Percentiles rank a stretch among this genome's conserved stretches.
Conservation (phyloP, 352 stramenopile genomes). For the Phytophthora pseudosyringae region DNA sequence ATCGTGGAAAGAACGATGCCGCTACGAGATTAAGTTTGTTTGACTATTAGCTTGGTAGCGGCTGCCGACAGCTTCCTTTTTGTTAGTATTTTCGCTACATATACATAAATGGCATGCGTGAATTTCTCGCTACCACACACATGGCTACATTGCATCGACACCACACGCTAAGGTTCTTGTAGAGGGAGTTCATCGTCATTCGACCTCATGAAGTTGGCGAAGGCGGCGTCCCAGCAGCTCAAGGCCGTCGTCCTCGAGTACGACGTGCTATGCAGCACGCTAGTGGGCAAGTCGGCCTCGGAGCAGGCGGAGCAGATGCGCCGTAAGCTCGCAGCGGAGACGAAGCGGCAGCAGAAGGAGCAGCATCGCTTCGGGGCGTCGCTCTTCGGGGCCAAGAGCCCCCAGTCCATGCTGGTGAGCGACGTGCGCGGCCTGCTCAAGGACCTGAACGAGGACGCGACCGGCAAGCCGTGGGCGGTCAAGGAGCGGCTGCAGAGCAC, state of each 20-base stretch:
- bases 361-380: slow-evolving; percentile 25
- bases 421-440: slow-evolving; percentile 73
- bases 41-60: too few species aligned
- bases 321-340: slow-evolving; percentile 26
- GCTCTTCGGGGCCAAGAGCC: slow-evolving; percentile 36
- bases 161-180: slow-evolving; percentile 24
- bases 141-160: slow-evolving; percentile 13
- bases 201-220: slow-evolving; percentile 65
- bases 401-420: slow-evolving; percentile 64
- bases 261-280: slow-evolving; percentile 76
- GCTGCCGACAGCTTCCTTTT: too few species aligned
- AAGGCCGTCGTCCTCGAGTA: slow-evolving; percentile 83
- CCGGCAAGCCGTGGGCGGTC: slow-evolving; percentile 63
- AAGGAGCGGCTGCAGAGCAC: slow-evolving; percentile 73
- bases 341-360: slow-evolving; percentile 24
- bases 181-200: slow-evolving; percentile 9
- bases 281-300: slow-evolving; percentile 51
- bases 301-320: slow-evolving; percentile 46
- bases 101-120: too few species aligned
- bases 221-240: slow-evolving; percentile 68
- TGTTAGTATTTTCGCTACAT: too few species aligned
- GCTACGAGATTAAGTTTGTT: too few species aligned
- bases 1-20: too few species aligned
- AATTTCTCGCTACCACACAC: not conserved
- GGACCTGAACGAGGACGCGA: slow-evolving; percentile 64